These are phyloP conservation scores for Massospora cicadina DNA, from an alignment of 371 early-diverging fungal species.

Conservation along the genomic window DNA sequence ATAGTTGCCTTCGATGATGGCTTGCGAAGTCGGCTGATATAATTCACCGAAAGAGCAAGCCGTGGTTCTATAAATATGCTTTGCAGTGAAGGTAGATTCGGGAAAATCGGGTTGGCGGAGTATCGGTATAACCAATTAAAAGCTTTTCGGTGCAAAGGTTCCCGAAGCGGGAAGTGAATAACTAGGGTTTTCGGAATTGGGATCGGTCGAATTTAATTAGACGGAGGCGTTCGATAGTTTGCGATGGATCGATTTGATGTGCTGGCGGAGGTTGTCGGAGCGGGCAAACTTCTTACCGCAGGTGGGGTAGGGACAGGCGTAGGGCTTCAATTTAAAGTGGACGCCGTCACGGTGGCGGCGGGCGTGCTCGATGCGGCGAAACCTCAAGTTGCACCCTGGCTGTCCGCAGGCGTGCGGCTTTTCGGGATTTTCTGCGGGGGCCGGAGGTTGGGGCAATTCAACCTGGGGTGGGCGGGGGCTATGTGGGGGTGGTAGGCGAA, in stretches of 20 bases:
- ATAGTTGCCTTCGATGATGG: too few species aligned
- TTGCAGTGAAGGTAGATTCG: too few species aligned
- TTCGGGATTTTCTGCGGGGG: neutral
- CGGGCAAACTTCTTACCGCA: constrained; percentile 69
- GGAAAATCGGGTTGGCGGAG: too few species aligned
- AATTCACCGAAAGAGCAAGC: too few species aligned
- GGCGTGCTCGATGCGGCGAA: constrained; percentile 67
- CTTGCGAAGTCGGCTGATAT: too few species aligned
- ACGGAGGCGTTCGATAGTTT: constrained; percentile 11
- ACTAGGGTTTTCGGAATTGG: too few species aligned
- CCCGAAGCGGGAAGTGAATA: too few species aligned
- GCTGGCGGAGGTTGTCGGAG: constrained; percentile 63
- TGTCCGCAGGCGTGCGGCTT: constrained; percentile 10
- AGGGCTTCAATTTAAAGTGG: constrained; percentile 35
- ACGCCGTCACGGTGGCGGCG: constrained; percentile 51
- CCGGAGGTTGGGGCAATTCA: neutral
- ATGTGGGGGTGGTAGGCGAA: neutral
- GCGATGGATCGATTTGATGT: constrained; percentile 41
- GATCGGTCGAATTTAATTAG: too few species aligned
- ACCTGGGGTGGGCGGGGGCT: neutral
- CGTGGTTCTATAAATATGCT: too few species aligned
- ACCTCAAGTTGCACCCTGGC: constrained; percentile 44
- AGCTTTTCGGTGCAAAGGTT: too few species aligned
- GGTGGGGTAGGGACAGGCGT: constrained; percentile 39
- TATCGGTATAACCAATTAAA: too few species aligned